A percentile compares a stretch with the other conserved stretches of the same genome.
Conservation (phyloP, 2,329 filamentous ascomycete species). For the Scedosporium aurantiacum region DNA sequence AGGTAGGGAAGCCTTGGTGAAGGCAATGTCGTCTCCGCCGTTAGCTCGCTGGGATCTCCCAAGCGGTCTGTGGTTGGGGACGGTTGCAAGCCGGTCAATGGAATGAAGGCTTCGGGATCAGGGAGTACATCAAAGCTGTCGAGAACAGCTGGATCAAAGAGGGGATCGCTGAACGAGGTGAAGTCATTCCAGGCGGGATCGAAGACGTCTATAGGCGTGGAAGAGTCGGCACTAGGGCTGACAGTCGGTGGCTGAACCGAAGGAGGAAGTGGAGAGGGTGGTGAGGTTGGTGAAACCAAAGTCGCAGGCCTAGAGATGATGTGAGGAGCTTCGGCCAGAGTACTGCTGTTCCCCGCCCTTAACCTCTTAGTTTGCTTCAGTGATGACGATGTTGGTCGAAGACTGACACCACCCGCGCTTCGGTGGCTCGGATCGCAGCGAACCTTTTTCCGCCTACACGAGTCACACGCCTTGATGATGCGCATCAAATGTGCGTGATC, state of each 20-base stretch:
- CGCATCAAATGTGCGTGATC: constrained; percentile 57
- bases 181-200: constrained; percentile 3
- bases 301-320: no score
- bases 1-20: constrained; percentile 28
- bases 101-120: not conserved
- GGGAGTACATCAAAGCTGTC: not conserved
- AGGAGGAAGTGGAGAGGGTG: not conserved
- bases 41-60: not conserved
- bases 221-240: not conserved
- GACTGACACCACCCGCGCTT: constrained; percentile 21
- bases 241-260: not conserved
- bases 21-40: not conserved
- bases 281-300: not conserved
- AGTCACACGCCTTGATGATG: constrained; percentile 56
- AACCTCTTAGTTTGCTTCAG: not conserved
- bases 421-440: constrained; percentile 51
- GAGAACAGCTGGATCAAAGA: not conserved
- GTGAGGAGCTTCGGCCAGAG: no score
- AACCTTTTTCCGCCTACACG: constrained; percentile 52
- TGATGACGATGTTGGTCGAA: not conserved
- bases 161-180: not conserved
- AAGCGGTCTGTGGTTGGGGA: not conserved
- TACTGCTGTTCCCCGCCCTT: not conserved
- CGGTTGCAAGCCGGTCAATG: not conserved
- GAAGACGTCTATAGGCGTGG: not conserved